These are phyloP conservation scores for Lyophyllum shimeji DNA, from an alignment of 768 basidiomycete species.

Conservation along the genomic window DNA sequence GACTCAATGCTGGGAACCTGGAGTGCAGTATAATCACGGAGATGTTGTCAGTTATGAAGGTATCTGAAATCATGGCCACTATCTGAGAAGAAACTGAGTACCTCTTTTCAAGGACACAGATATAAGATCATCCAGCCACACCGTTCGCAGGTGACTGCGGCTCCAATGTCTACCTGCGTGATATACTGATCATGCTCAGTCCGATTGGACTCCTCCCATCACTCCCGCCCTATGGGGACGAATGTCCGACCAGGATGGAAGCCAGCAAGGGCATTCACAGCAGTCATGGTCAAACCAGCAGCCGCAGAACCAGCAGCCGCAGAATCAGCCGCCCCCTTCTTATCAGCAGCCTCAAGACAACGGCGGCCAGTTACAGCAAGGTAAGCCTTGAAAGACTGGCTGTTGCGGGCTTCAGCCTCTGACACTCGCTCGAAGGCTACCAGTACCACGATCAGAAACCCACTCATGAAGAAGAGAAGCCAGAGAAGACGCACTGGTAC, in stretches of 20 bases:
- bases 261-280: constrained; percentile 26
- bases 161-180: neutral
- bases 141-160: constrained; percentile 54
- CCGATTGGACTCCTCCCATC: constrained; percentile 63
- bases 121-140: constrained; percentile 79
- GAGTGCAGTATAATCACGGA: constrained; percentile 3
- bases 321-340: constrained; percentile 27
- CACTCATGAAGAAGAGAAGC: constrained; percentile 22
- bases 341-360: constrained; percentile 20
- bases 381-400: constrained; percentile 3
- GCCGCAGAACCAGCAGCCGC: no score
- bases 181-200: constrained; percentile 31
- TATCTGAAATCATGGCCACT: constrained; percentile 18
- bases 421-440: constrained; percentile 1
- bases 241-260: constrained; percentile 31
- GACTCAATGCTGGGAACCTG: constrained; percentile 13
- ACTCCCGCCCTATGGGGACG: constrained; percentile 73
- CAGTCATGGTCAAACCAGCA: constrained; percentile 27
- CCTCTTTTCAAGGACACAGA: constrained; percentile 36
- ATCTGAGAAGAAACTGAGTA: neutral
- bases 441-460: constrained; percentile 12
- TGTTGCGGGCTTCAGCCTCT: constrained; percentile 19
- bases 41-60: constrained; percentile 60
- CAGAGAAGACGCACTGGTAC: constrained; percentile 57
- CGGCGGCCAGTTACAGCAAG: constrained; percentile 16